Evolutionary conservation across 768 basidiomycete species (phyloP).

Genomic region (Serendipita indica): DNA sequence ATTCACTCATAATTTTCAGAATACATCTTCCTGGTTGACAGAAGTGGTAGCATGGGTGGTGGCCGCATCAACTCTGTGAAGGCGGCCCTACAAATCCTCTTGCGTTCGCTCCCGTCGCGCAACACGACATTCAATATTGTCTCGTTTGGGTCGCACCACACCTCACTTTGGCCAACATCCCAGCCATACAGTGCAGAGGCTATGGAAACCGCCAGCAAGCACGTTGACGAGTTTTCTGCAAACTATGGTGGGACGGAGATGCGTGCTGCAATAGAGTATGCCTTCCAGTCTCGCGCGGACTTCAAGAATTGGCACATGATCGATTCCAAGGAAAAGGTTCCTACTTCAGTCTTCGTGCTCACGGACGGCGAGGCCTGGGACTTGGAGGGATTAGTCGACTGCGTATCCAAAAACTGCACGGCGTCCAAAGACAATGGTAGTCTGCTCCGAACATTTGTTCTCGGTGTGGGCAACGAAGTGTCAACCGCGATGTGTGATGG

Average conservation of each 20-base stretch:
- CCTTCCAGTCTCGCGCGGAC: neutral
- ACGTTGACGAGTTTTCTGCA: constrained; percentile 12
- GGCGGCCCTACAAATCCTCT: constrained; percentile 12
- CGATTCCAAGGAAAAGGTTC: neutral
- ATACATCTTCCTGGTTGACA: constrained; percentile 13
- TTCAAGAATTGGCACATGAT: neutral
- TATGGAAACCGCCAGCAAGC: constrained; percentile 13
- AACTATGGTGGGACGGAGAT: constrained; percentile 15
- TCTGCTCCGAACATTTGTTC: constrained; percentile 15
- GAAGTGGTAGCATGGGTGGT: constrained; percentile 9
- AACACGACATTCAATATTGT: constrained; percentile 14
- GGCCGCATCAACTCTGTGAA: constrained; percentile 8
- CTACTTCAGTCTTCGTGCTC: constrained; percentile 15
- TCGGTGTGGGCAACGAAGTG: constrained; percentile 15
- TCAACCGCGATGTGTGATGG: constrained; percentile 14
- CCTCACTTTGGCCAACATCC: constrained; percentile 1
- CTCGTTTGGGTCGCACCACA: constrained; percentile 10
- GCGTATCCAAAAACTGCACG: neutral
- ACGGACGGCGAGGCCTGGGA: constrained; percentile 18
- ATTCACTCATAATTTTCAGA: neutral
- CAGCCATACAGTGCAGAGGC: neutral
- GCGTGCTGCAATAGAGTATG: neutral
- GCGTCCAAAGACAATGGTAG: neutral
- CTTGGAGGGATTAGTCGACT: constrained; percentile 5
- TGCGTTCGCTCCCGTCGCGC: constrained; percentile 11